Evolutionary conservation across 208 protist genomes (phyloP).

Genomic region (Wallacemonas sp.): DNA sequence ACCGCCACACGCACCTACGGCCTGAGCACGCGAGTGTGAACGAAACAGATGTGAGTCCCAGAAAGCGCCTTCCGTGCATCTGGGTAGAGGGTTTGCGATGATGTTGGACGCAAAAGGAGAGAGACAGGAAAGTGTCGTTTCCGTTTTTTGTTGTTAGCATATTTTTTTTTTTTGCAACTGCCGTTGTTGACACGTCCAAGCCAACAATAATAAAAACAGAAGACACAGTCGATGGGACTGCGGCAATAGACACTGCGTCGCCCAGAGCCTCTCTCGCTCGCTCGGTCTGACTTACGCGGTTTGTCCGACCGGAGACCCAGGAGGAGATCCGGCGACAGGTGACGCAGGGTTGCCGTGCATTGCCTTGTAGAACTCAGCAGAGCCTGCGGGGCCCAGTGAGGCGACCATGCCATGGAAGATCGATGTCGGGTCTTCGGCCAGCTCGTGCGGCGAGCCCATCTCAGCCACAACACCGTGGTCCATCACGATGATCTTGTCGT

Average conservation of each 20-base stretch:
- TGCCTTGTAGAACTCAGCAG: slow-evolving; percentile 16
- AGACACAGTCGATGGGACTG: not conserved
- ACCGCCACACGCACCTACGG: too few species aligned
- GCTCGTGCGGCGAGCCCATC: slow-evolving; percentile 56
- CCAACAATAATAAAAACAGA: not conserved
- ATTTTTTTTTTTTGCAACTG: slow-evolving; percentile 8
- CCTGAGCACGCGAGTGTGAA: too few species aligned
- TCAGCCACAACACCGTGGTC: slow-evolving; percentile 59
- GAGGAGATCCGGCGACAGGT: not conserved
- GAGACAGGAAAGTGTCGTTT: not conserved
- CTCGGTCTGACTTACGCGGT: too few species aligned
- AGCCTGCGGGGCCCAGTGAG: slow-evolving; percentile 24
- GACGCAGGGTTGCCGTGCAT: not conserved
- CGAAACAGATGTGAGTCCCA: too few species aligned
- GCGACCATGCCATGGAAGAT: slow-evolving; percentile 48
- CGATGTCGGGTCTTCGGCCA: slow-evolving; percentile 26
- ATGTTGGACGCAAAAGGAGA: not conserved
- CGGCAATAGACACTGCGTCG: not conserved
- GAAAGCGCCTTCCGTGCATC: too few species aligned
- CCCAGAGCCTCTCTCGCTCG: too few species aligned
- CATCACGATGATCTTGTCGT: slow-evolving; percentile 82
- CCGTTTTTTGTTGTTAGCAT: too few species aligned
- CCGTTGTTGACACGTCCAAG: not conserved
- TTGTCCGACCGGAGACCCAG: too few species aligned
- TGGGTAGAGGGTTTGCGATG: not conserved